Evolutionary conservation across 257 asterid genomes (phyloP).

Genomic region (Solanum bulbocastanum): DNA sequence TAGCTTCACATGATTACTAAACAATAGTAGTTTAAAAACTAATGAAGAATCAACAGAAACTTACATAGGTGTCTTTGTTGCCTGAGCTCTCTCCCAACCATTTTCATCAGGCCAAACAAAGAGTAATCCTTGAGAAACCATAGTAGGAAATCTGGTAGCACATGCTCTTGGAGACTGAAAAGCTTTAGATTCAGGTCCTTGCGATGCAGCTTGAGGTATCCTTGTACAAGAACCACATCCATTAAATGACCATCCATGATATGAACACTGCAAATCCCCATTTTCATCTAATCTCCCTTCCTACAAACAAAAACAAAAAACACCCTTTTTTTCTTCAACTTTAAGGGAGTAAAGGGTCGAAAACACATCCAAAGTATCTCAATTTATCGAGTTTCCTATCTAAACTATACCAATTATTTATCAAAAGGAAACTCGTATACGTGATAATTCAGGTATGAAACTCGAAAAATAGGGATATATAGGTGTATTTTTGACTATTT

Average conservation of each 20-base stretch:
- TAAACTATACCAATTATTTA: neutral
- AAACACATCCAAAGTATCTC: neutral
- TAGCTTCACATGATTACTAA: neutral
- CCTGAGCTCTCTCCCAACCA: slow-evolving; percentile 87
- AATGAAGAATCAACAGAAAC: neutral
- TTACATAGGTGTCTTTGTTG: slow-evolving; percentile 73
- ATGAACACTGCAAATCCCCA: slow-evolving; percentile 96
- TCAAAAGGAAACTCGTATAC: no score
- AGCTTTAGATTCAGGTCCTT: slow-evolving; percentile 89
- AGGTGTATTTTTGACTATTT: no score
- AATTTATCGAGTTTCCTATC: neutral
- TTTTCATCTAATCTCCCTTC: slow-evolving; percentile 98
- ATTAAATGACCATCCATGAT: slow-evolving; percentile 96
- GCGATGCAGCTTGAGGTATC: slow-evolving; percentile 89
- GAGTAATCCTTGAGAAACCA: slow-evolving; percentile 94
- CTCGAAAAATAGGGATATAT: neutral
- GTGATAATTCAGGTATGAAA: no score
- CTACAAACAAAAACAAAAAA: slow-evolving; percentile 24
- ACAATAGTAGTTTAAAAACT: neutral
- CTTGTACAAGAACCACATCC: slow-evolving; percentile 87
- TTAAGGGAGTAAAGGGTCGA: neutral
- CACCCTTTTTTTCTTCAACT: neutral
- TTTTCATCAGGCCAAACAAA: slow-evolving; percentile 98
- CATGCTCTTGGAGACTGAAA: slow-evolving; percentile 77
- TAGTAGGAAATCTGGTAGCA: slow-evolving; percentile 80